Base-by-base conservation (phyloP, 2,329 filamentous ascomycete genomes). In the Pestalotiopsis fici region DNA sequence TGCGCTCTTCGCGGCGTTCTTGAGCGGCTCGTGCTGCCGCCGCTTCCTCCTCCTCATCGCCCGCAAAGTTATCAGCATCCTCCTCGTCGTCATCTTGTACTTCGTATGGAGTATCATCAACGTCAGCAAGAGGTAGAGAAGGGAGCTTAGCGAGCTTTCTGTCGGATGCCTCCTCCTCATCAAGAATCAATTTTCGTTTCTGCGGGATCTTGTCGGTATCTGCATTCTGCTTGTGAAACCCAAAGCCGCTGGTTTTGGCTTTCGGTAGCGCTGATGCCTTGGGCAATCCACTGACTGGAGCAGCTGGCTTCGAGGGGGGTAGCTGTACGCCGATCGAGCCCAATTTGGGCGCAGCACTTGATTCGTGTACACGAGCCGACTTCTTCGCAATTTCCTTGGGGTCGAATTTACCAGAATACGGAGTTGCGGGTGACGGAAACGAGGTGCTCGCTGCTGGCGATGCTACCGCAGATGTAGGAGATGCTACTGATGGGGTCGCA, bases 131-230 rank as follows among this genome's bases (percentile, higher is more conserved):
- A 65, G 91, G 88, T 68, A 93, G 88, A 71, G 91, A 91, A 67
- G 95, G 95, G 69, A 99, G 89, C 81, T 95, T 96, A 77, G 94
- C 94, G 71, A 99, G 88, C 82, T 97, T 98, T 78, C 94, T 93
- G 76, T 93, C 90, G 2, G 91, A 92, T 37, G 90, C 91, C 74
- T 97, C 93, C 74, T 98, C 95, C 75, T 98, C 95, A 69, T 93
- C 95, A 73, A 98, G 90, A 73, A 94, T 90, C 25, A 97, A 84
- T 69, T 93, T 94, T 72, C 91, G 91, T 76, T 93, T 94, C 23
- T 88, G 84, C 3, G 88, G 84, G 3, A 87, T 78, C 74, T 93
- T 94, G 64, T 93, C 91, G 25, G 79, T 79, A 65, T 94, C 93
- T 61, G 83, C 80, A 64, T 85, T 84, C 55, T 87, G 82, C 77